Conservation (phyloP, 1,284 basidiomycete genomes). For the Ganoderma lingzhi region DNA sequence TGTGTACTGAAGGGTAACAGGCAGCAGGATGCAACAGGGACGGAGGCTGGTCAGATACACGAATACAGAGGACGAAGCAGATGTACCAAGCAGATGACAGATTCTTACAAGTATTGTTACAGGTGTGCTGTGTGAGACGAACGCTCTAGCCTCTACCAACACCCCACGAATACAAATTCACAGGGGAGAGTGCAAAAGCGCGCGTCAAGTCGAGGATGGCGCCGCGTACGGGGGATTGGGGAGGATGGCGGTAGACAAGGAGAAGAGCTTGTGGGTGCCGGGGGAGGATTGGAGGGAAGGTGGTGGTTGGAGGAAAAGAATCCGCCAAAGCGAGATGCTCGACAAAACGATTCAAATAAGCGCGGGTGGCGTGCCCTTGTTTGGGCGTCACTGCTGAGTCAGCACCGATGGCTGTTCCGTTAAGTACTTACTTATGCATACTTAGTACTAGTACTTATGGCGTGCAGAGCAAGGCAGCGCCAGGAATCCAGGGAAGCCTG, state of each 20-base stretch:
- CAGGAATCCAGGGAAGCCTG: not conserved
- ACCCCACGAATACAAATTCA: slow-evolving; percentile 31
- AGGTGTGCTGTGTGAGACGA: slow-evolving; percentile 34
- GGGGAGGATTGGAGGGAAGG: slow-evolving; percentile 5
- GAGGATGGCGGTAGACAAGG: slow-evolving; percentile 8
- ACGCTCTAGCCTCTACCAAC: slow-evolving; percentile 32
- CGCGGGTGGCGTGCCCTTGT: slow-evolving; percentile 25
- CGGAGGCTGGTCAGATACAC: slow-evolving; percentile 40
- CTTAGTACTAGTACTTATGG: not conserved
- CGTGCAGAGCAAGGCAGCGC: not conserved
- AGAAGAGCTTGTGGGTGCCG: not conserved
- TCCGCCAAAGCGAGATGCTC: slow-evolving; percentile 19
- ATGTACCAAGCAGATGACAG: slow-evolving; percentile 24
- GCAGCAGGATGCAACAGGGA: slow-evolving; percentile 37
- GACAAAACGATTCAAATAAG: slow-evolving; percentile 28
- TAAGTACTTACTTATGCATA: too few species aligned
- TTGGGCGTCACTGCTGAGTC: slow-evolving; percentile 40
- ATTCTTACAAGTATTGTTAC: slow-evolving; percentile 45
- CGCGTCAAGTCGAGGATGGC: slow-evolving; percentile 7
- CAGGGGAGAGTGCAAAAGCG: slow-evolving; percentile 16
- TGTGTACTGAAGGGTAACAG: slow-evolving; percentile 39
- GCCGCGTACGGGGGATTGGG: slow-evolving; percentile 20
- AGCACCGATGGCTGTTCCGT: slow-evolving; percentile 23
- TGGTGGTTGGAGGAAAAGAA: slow-evolving; percentile 29
- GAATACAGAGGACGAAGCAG: slow-evolving; percentile 25